Conservation (phyloP, 371 early-diverging fungal genomes). For the Saksenaea vasiformis region DNA sequence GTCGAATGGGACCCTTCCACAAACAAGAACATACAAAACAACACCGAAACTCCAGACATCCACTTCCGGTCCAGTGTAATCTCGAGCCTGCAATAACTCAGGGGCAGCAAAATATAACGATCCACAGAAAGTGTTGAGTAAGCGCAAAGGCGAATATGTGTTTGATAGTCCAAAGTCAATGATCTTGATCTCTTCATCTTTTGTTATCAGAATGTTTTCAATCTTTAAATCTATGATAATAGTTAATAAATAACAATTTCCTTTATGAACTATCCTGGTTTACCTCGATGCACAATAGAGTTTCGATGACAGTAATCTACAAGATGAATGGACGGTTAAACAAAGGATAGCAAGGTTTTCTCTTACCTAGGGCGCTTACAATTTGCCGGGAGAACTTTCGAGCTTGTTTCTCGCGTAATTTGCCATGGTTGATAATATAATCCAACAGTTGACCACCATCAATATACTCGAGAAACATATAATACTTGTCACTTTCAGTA, state of each 20-base stretch:
- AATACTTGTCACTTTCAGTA: constrained; percentile 74
- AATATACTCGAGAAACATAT: constrained; percentile 86
- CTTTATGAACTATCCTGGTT: neutral
- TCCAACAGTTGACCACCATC: constrained; percentile 78
- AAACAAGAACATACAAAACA: constrained; percentile 81
- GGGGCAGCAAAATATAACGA: constrained; percentile 84
- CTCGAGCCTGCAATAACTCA: constrained; percentile 79
- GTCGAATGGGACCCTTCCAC: constrained; percentile 88
- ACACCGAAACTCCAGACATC: constrained; percentile 95
- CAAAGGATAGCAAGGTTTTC: neutral
- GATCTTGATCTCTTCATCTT: constrained; percentile 60
- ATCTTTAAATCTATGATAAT: constrained; percentile 76
- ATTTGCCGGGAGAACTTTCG: constrained; percentile 80
- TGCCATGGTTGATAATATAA: constrained; percentile 73
- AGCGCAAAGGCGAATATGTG: constrained; percentile 67
- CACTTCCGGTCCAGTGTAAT: constrained; percentile 86
- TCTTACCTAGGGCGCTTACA: constrained; percentile 69
- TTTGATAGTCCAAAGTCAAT: constrained; percentile 91
- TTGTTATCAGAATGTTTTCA: constrained; percentile 83
- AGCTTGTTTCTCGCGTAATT: constrained; percentile 73
- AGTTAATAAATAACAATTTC: too few relatives aligned
- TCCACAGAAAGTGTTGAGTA: constrained; percentile 82
- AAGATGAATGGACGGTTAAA: neutral
- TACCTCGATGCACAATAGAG: constrained; percentile 71
- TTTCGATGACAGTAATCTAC: constrained; percentile 62